These are phyloP conservation scores for Styphnolobium japonicum DNA, from an alignment of 306 rosid genomes.

Conservation along the genomic window DNA sequence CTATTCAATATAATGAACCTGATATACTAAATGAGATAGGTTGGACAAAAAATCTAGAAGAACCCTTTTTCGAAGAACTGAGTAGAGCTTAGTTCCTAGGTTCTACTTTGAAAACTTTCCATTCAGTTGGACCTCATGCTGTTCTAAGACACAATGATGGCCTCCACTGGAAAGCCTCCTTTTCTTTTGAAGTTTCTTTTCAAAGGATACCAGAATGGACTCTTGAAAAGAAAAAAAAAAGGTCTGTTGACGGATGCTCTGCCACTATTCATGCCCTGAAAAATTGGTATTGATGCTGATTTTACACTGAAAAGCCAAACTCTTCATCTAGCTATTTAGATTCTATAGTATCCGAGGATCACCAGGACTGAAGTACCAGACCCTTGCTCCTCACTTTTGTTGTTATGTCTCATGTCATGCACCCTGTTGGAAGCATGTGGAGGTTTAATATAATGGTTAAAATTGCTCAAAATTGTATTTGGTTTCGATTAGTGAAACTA, in stretches of 20 bases:
- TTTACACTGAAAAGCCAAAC: conserved; percentile 19
- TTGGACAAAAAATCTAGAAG: neutral
- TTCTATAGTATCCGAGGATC: neutral
- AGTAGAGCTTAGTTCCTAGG: neutral
- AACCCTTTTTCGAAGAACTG: neutral
- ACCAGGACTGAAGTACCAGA: neutral
- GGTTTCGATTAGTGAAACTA: too few relatives aligned
- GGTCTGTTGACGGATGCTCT: neutral
- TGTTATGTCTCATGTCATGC: neutral
- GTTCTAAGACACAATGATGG: conserved; percentile 1
- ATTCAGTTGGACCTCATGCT: neutral
- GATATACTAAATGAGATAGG: neutral
- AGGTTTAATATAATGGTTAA: neutral
- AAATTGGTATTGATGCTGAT: conserved; percentile 13
- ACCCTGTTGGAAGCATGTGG: neutral
- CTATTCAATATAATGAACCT: neutral
- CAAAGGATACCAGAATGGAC: neutral
- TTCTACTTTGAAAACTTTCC: neutral
- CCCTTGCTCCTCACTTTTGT: neutral
- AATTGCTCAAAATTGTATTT: neutral
- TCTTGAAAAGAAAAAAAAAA: neutral
- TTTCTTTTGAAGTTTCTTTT: neutral
- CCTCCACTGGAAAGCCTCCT: neutral
- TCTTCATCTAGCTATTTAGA: neutral
- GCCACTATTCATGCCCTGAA: neutral